Base-by-base conservation (phyloP, 257 asterid species). In the Leptodermis oblonga region DNA sequence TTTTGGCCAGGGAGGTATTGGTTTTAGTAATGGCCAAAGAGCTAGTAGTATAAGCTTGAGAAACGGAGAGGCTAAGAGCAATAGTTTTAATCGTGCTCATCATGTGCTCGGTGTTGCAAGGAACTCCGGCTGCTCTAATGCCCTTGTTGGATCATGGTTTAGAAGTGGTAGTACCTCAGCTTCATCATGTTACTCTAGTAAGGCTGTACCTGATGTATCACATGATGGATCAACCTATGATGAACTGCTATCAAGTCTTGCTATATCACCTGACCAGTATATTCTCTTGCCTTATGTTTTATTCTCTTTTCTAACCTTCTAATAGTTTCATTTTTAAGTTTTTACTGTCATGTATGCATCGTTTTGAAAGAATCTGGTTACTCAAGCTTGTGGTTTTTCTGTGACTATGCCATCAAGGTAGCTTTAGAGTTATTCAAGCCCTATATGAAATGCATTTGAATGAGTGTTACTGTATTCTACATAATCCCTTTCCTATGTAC, bases 181-280 rank as follows among this genome's bases (percentile, higher is more conserved):
- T 17, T 79, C 89, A 9, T 78, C 86, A 6, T 77, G 86, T 79
- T 72, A 80, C 81, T 78, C 95, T 22, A 92, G 79, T 73, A 83
- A 85, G 70, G 72, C 62, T 43, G 77, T 26, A 34, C 74, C 87
- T 66, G 73, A 82, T 49, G 84, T 77, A 14, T 75, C 86, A 1
- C 18, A 55, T 45, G 85, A 82, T 68, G 87, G 81, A 77, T 78
- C 85, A 76, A 77, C 85, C 37, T 67, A 73, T 60, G 83, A 72
- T 26, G 87, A 82, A 37, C 82, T 77, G 39, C 78, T 83, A 54
- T 73, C 83, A 25, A 83, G 80, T 70, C 72, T 86, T 62, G 90
- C 90, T 31, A 25, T 87, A 73, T 74, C 95, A 7, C 76, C 70
- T 15, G 86, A 86, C 66, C 67, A 71, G 98, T 92, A 85, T 34